phyloP scores from a whole-genome alignment of 1,284 basidiomycete species.

The Trametes pubescens region DNA sequence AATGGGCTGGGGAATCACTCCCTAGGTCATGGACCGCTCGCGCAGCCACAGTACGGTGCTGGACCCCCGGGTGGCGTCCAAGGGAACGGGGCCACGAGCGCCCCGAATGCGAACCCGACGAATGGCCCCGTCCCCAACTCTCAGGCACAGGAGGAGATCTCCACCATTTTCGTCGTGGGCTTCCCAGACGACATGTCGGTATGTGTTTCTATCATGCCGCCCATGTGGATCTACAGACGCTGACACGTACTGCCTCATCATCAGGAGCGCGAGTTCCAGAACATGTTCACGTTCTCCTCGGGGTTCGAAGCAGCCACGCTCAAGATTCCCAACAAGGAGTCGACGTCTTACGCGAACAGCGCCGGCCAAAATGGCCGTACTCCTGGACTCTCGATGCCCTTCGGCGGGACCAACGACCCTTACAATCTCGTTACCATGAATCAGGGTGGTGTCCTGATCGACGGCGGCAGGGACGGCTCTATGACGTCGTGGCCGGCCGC shows the following conservation, averaged over 20 bases:
- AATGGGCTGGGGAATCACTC: constrained; percentile 39
- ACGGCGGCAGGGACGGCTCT: constrained; percentile 71
- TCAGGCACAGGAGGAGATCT: constrained; percentile 83
- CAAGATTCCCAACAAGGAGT: constrained; percentile 94
- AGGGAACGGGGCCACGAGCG: constrained; percentile 32
- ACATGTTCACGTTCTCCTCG: constrained; percentile 97
- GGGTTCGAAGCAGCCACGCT: constrained; percentile 98
- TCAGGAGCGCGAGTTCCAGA: constrained; percentile 98
- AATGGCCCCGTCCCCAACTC: constrained; percentile 38
- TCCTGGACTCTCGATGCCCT: constrained; percentile 36
- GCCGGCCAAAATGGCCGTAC: constrained; percentile 33
- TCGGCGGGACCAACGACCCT: constrained; percentile 71
- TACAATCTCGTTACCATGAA: constrained; percentile 83
- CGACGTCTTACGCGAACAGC: constrained; percentile 64
- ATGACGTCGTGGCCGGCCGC: constrained; percentile 71
- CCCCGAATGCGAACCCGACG: constrained; percentile 41
- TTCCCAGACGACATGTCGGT: constrained; percentile 99
- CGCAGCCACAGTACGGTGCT: constrained; percentile 66
- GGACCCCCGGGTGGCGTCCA: constrained; percentile 37
- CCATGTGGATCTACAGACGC: constrained; percentile 15
- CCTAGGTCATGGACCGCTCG: constrained; percentile 46
- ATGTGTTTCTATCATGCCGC: constrained; percentile 44
- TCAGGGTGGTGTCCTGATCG: constrained; percentile 79
- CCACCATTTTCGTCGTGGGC: constrained; percentile 98
- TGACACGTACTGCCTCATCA: constrained; percentile 28